A percentile compares a stretch with the other conserved stretches of the same genome.
Evolutionary conservation across 2,329 filamentous ascomycete species (phyloP).

Genomic region (Drechslera avenae): DNA sequence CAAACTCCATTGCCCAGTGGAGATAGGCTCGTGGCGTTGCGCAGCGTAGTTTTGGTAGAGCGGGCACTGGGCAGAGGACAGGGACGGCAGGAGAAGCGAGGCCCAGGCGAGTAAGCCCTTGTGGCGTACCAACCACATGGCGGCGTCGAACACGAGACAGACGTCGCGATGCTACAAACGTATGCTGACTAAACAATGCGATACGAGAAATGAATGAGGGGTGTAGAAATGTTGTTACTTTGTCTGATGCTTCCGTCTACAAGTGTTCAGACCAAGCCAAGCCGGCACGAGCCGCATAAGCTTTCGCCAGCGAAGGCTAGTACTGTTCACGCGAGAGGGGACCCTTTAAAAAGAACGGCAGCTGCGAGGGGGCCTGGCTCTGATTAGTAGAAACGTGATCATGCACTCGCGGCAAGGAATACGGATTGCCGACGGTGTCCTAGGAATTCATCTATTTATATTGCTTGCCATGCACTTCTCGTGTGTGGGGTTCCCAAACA

Average conservation of each 20-base stretch:
- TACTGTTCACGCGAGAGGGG: neutral
- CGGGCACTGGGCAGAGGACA: slow-evolving; percentile 47
- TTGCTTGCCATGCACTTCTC: slow-evolving; percentile 25
- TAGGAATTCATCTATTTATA: slow-evolving; percentile 16
- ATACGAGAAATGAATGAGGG: neutral
- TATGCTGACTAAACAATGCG: neutral
- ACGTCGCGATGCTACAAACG: neutral
- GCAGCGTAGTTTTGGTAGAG: slow-evolving; percentile 51
- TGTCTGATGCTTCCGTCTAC: neutral
- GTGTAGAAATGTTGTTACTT: neutral
- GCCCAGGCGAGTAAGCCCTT: slow-evolving; percentile 6
- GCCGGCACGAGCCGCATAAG: slow-evolving; percentile 7
- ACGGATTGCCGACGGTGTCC: neutral
- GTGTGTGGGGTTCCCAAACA: neutral
- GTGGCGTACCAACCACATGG: slow-evolving; percentile 15
- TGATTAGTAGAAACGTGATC: neutral
- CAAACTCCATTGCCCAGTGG: slow-evolving; percentile 50
- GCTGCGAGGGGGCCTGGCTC: too few species aligned
- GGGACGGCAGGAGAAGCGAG: slow-evolving; percentile 14
- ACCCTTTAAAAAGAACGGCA: too few species aligned
- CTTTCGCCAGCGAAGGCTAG: slow-evolving; percentile 2
- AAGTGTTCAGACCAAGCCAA: slow-evolving; percentile 14
- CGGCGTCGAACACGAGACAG: neutral
- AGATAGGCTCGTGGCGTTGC: slow-evolving; percentile 50
- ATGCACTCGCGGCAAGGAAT: neutral